These are phyloP conservation scores for Zygosaccharomyces bailii DNA, from an alignment of 805 yeast genomes.

Conservation along the genomic window DNA sequence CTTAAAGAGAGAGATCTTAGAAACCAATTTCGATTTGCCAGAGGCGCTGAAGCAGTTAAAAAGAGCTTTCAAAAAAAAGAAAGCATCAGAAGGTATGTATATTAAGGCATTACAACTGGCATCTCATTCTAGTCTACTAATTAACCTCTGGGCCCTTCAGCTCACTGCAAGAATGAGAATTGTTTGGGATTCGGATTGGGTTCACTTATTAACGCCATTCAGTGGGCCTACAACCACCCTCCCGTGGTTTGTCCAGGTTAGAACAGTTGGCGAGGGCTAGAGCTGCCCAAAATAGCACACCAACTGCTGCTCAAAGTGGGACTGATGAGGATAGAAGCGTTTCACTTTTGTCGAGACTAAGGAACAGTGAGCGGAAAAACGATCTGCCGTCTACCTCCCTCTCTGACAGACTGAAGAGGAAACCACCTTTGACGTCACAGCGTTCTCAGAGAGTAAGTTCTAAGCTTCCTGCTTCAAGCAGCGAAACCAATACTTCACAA, in stretches of 20 bases:
- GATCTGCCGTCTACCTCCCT: not conserved
- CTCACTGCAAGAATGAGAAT: conserved; percentile 5
- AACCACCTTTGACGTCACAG: not conserved
- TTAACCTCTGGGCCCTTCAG: conserved; percentile 5
- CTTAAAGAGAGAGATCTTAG: conserved; percentile 52
- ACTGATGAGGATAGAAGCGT: conserved; percentile 7
- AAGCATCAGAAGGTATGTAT: conserved; percentile 46
- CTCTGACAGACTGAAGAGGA: not conserved
- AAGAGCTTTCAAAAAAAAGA: conserved; percentile 29
- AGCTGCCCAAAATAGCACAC: conserved; percentile 8
- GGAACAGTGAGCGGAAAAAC: conserved; percentile 7
- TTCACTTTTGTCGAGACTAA: conserved; percentile 13
- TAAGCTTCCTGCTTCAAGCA: not conserved
- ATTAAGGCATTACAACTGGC: not conserved
- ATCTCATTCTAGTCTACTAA: conserved; percentile 9
- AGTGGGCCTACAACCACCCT: conserved; percentile 13
- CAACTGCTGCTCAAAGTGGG: not conserved
- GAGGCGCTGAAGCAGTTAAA: conserved; percentile 43
- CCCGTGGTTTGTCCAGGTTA: conserved; percentile 16
- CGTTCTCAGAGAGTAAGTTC: not conserved
- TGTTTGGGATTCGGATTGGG: conserved; percentile 1
- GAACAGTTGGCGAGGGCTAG: conserved; percentile 18
- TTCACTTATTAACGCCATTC: conserved; percentile 14
- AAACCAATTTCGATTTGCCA: conserved; percentile 47
- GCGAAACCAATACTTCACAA: not conserved